These are phyloP conservation scores for Kernera saxatilis DNA, from an alignment of 345 rosid genomes.

Conservation along the genomic window DNA sequence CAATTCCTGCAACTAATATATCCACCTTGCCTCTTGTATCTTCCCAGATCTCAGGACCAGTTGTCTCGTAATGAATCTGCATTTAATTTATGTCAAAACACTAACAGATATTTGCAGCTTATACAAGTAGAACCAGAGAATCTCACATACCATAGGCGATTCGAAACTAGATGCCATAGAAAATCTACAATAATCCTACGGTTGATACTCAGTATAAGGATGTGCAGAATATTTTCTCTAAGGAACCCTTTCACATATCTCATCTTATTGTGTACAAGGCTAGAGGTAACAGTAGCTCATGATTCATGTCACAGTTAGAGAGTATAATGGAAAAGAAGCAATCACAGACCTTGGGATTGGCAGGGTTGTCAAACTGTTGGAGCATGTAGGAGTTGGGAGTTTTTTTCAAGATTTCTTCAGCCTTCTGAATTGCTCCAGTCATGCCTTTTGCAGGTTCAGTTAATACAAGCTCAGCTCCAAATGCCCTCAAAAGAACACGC, in stretches of 20 bases:
- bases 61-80: conserved; percentile 81
- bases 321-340: background rate
- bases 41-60: conserved; percentile 90
- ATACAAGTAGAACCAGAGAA: background rate
- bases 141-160: background rate
- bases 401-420: conserved; percentile 63
- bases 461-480: conserved; percentile 86
- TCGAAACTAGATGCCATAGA: background rate
- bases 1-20: conserved; percentile 68
- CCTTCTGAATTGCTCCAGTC: conserved; percentile 69
- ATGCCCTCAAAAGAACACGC: conserved; percentile 73
- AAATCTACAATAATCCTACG: background rate
- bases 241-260: background rate
- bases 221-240: background rate
- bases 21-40: conserved; percentile 83
- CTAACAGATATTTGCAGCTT: conserved; percentile 7
- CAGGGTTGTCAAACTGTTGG: conserved; percentile 82
- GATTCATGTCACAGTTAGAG: background rate
- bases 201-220: background rate
- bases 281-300: background rate
- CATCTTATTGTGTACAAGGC: background rate
- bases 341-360: conserved; percentile 71
- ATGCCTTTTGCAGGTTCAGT: conserved; percentile 83
- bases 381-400: conserved; percentile 77
- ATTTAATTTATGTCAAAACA: conserved; percentile 5